Conservation (phyloP, 2,329 filamentous ascomycete species). For the Peltaster fructicola region DNA sequence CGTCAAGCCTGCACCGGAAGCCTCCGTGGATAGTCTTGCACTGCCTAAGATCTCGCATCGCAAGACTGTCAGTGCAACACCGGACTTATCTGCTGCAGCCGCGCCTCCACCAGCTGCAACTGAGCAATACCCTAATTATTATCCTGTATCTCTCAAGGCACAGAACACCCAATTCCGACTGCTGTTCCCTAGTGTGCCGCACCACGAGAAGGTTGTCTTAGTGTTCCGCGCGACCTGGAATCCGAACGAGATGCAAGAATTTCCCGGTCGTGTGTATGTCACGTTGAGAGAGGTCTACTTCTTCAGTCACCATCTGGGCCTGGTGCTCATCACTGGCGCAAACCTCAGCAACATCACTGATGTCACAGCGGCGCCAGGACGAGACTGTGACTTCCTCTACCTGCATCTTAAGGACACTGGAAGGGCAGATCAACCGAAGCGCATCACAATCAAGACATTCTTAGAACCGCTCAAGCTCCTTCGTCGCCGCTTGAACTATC, state of each 20-base stretch:
- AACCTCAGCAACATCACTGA: slow-evolving; percentile 63
- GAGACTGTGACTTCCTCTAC: slow-evolving; percentile 85
- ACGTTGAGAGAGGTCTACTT: slow-evolving; percentile 83
- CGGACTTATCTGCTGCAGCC: slow-evolving; percentile 3
- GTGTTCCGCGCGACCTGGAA: slow-evolving; percentile 91
- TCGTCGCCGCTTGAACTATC: slow-evolving; percentile 65
- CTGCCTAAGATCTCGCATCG: slow-evolving; percentile 8
- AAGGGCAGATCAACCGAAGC: slow-evolving; percentile 45
- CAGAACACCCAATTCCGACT: slow-evolving; percentile 90
- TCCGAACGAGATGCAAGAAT: slow-evolving; percentile 55
- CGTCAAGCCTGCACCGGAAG: slow-evolving; percentile 1
- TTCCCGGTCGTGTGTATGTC: slow-evolving; percentile 73
- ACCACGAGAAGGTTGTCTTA: slow-evolving; percentile 66
- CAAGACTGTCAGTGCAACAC: slow-evolving; percentile 14
- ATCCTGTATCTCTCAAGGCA: slow-evolving; percentile 52
- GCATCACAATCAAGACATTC: slow-evolving; percentile 83
- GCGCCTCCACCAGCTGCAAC: slow-evolving; percentile 10
- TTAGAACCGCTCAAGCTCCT: slow-evolving; percentile 71
- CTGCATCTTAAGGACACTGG: slow-evolving; percentile 51
- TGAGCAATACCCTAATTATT: slow-evolving; percentile 52
- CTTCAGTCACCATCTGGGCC: slow-evolving; percentile 84
- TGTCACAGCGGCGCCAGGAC: slow-evolving; percentile 74
- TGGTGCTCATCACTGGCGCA: slow-evolving; percentile 69
- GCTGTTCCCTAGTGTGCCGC: slow-evolving; percentile 64
- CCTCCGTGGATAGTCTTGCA: slow-evolving; percentile 1